A percentile compares a stretch with the other conserved stretches of the same genome.
These are phyloP conservation scores for Silene uniflora DNA, from an alignment of 148 eudicot genomes.

Conservation along the genomic window DNA sequence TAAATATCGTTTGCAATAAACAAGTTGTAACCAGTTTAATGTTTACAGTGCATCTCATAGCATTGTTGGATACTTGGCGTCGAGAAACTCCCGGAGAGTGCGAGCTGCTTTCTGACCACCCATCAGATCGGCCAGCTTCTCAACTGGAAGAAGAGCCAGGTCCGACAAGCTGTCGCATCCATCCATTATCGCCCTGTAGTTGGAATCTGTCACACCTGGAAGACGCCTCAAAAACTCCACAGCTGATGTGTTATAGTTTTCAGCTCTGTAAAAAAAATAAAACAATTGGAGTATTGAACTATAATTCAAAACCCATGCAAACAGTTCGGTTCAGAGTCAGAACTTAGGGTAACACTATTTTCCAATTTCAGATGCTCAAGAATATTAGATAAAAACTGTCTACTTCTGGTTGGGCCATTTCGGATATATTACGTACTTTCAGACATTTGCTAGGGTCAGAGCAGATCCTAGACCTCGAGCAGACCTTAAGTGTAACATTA, in stretches of 20 bases:
- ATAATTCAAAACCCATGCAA: neutral
- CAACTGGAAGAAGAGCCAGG: slow-evolving; percentile 73
- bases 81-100: slow-evolving; percentile 86
- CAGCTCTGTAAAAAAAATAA: slow-evolving; percentile 53
- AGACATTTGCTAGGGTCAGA: no score
- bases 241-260: slow-evolving; percentile 92
- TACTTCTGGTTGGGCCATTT: no score
- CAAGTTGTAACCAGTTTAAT: neutral
- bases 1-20: neutral
- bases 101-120: slow-evolving; percentile 93
- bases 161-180: slow-evolving; percentile 77
- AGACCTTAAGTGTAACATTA: no score
- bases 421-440: no score
- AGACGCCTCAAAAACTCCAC: slow-evolving; percentile 91
- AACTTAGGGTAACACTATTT: no score
- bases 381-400: no score
- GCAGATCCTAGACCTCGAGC: no score
- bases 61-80: slow-evolving; percentile 95
- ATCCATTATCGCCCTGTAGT: slow-evolving; percentile 86
- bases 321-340: neutral
- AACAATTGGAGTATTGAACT: neutral
- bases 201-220: slow-evolving; percentile 94
- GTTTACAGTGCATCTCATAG: slow-evolving; percentile 27
- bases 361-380: no score
- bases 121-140: slow-evolving; percentile 79